phyloP scores from a whole-genome alignment of 352 stramenopile genomes.

The Globisporangium mamillatum region DNA sequence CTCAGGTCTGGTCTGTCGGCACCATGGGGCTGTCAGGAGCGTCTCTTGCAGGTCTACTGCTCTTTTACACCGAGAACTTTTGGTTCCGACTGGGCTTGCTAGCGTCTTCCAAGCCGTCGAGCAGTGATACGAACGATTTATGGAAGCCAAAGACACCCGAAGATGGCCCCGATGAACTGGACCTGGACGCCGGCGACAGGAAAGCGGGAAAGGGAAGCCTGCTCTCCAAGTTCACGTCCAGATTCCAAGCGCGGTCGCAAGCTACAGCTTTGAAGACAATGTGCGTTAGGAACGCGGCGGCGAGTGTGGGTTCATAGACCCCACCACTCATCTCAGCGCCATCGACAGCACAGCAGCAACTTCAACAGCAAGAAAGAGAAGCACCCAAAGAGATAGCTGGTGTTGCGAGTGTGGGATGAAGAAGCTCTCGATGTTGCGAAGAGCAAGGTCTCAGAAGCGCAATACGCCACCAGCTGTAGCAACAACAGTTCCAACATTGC shows the following conservation, averaged over 20 bases:
- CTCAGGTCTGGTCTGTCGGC: slow-evolving; percentile 53
- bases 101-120: not conserved
- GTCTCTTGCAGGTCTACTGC: slow-evolving; percentile 33
- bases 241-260: not conserved
- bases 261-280: not conserved
- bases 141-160: not conserved
- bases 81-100: slow-evolving; percentile 34
- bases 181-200: not conserved
- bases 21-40: slow-evolving; percentile 42
- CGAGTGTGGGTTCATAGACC: not conserved
- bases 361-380: not conserved
- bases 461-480: not conserved
- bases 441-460: slow-evolving; percentile 5
- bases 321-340: not conserved
- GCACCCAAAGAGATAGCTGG: not conserved
- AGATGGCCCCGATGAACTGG: not conserved
- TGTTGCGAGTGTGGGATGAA: not conserved
- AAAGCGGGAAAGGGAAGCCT: not conserved
- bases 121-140: not conserved
- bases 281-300: not conserved
- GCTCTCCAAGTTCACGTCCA: not conserved
- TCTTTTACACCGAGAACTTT: slow-evolving; percentile 54
- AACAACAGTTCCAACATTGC: too few relatives aligned
- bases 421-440: slow-evolving; percentile 1
- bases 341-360: not conserved